A percentile compares a stretch with the other conserved stretches of the same genome.
These are phyloP conservation scores for Crithidia fasciculata DNA, from an alignment of 208 protist species.

Conservation along the genomic window DNA sequence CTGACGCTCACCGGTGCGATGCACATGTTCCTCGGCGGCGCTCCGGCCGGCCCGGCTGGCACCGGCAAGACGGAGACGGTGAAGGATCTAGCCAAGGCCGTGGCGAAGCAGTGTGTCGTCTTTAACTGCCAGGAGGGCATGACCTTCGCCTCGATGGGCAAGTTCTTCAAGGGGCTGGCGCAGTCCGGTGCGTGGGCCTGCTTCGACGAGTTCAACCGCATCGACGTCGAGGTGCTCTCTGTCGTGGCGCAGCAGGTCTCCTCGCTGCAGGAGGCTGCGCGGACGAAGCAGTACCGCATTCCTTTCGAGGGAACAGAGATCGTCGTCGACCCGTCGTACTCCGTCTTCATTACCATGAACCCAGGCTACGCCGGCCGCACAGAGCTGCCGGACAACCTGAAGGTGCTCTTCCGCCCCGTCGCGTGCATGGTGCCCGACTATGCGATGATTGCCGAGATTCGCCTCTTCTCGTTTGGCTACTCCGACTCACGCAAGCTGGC, in stretches of 20 bases:
- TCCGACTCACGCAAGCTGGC: constrained; percentile 94
- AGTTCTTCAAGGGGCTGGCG: constrained; percentile 97
- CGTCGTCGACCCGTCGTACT: constrained; percentile 93
- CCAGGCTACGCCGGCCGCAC: constrained; percentile 98
- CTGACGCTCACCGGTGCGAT: constrained; percentile 96
- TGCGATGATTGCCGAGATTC: constrained; percentile 98
- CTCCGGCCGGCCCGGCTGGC: constrained; percentile 92
- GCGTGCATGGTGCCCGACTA: constrained; percentile 99
- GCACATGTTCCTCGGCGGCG: constrained; percentile 95
- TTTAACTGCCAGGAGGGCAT: constrained; percentile 98
- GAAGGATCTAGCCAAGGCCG: constrained; percentile 97
- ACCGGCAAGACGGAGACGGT: constrained; percentile 98
- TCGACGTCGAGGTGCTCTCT: constrained; percentile 97
- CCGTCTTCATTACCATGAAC: constrained; percentile 99
- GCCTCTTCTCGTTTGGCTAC: constrained; percentile 98
- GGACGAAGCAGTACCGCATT: constrained; percentile 84
- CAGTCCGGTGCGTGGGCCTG: constrained; percentile 97
- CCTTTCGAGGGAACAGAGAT: constrained; percentile 96
- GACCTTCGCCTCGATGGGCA: constrained; percentile 96
- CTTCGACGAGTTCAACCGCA: constrained; percentile 99
- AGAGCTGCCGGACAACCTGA: constrained; percentile 98
- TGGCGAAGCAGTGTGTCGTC: constrained; percentile 97
- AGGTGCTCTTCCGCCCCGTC: constrained; percentile 97
- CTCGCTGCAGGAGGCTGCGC: constrained; percentile 92
- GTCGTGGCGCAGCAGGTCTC: constrained; percentile 97